Conservation (phyloP, 1,139 yeast genomes). For the Suhomyces anneliseae region DNA sequence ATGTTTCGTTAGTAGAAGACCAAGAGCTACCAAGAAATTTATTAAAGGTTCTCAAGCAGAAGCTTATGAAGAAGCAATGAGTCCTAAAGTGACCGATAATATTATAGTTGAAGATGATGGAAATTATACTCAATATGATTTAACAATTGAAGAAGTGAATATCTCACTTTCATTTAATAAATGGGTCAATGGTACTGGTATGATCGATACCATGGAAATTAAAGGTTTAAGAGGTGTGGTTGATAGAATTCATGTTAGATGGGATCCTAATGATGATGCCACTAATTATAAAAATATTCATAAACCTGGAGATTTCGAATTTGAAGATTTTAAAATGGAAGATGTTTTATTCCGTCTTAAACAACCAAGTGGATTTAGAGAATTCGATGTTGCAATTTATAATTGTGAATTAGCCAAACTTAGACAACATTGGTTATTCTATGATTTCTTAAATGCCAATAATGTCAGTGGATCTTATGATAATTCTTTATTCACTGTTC, state of each 20-base stretch:
- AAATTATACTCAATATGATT: slow-evolving; percentile 91
- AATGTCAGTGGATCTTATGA: slow-evolving; percentile 90
- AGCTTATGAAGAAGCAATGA: slow-evolving; percentile 53
- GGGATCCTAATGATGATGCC: slow-evolving; percentile 85
- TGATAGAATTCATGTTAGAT: slow-evolving; percentile 81
- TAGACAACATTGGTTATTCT: slow-evolving; percentile 90
- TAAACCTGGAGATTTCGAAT: slow-evolving; percentile 89
- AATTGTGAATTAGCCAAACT: slow-evolving; percentile 77
- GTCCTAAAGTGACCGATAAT: slow-evolving; percentile 19
- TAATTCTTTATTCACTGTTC: slow-evolving; percentile 87
- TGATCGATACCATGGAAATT: slow-evolving; percentile 76
- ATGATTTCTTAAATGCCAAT: slow-evolving; percentile 81
- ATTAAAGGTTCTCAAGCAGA: slow-evolving; percentile 74
- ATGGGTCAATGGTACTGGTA: slow-evolving; percentile 90
- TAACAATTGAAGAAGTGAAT: slow-evolving; percentile 83
- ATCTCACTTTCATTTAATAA: slow-evolving; percentile 77
- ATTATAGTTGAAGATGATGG: slow-evolving; percentile 67
- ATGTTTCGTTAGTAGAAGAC: slow-evolving; percentile 85
- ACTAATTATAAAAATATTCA: slow-evolving; percentile 72
- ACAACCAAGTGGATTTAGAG: slow-evolving; percentile 80
- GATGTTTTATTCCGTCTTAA: slow-evolving; percentile 79
- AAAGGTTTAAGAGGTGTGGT: slow-evolving; percentile 89
- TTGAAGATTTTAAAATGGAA: slow-evolving; percentile 76
- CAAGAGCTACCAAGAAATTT: slow-evolving; percentile 53
- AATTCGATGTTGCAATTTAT: slow-evolving; percentile 83